Percentiles rank a stretch among this genome's conserved stretches.
These are phyloP conservation scores for Saturnispora kantuleensis DNA, from an alignment of 805 yeast genomes.

Conservation along the genomic window DNA sequence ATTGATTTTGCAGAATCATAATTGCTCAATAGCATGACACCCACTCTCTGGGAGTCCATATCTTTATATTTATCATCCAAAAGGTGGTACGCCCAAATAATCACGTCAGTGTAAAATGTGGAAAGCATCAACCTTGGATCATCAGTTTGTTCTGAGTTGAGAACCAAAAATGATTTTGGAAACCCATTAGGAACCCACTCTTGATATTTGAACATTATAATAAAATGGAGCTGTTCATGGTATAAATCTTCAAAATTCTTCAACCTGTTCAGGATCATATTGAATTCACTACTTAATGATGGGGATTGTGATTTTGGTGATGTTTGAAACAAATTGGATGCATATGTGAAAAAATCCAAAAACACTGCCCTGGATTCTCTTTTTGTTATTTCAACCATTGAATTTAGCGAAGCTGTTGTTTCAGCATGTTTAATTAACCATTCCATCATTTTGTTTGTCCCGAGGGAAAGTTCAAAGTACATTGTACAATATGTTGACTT, in stretches of 20 bases:
- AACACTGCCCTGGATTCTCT: conserved; percentile 23
- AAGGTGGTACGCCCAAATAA: conserved; percentile 61
- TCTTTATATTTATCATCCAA: conserved; percentile 51
- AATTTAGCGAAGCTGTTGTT: conserved; percentile 11
- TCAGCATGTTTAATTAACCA: conserved; percentile 11
- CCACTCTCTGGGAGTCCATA: conserved; percentile 40
- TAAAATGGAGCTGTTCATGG: conserved; percentile 39
- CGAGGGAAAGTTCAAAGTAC: conserved; percentile 41
- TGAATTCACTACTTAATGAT: conserved; percentile 22
- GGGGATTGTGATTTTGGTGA: conserved; percentile 1
- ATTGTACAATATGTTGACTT: conserved; percentile 40
- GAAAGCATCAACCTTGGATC: conserved; percentile 47
- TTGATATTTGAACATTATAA: conserved; percentile 46
- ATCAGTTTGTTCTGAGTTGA: conserved; percentile 23
- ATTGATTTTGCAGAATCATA: conserved; percentile 67
- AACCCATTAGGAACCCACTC: conserved; percentile 62
- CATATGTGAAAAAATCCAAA: conserved; percentile 45
- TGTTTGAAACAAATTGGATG: conserved; percentile 25
- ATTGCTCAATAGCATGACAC: conserved; percentile 63
- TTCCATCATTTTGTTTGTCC: conserved; percentile 9
- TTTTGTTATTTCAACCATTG: not conserved
- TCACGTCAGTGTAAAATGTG: conserved; percentile 62
- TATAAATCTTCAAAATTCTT: conserved; percentile 55
- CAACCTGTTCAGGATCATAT: conserved; percentile 54
- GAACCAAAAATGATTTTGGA: conserved; percentile 47